These are phyloP conservation scores for Phaffia australis DNA, from an alignment of 768 basidiomycete species.

Conservation along the genomic window DNA sequence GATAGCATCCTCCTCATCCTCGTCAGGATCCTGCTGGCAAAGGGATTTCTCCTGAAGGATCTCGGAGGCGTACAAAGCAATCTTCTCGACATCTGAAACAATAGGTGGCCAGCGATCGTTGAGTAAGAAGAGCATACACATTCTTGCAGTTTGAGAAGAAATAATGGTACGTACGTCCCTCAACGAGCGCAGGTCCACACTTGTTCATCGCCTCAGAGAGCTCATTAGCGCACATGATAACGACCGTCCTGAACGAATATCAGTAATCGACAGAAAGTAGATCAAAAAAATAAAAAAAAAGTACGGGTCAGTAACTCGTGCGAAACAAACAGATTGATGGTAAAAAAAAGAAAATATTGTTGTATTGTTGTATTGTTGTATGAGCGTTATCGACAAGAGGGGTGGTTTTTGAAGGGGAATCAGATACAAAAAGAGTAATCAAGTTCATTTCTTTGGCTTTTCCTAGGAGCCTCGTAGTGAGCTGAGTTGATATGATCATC, in stretches of 20 bases:
- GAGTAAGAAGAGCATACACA: background rate
- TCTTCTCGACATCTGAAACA: conserved; percentile 49
- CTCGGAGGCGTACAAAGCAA: conserved; percentile 70
- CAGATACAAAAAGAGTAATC: conserved; percentile 36
- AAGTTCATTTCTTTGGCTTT: conserved; percentile 51
- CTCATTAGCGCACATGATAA: conserved; percentile 71
- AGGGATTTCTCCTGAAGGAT: conserved; percentile 88
- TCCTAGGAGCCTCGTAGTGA: conserved; percentile 55
- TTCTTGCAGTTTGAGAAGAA: background rate
- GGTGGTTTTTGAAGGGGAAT: conserved; percentile 31
- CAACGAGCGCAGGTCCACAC: conserved; percentile 76
- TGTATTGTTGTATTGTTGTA: too few species aligned
- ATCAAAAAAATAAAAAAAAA: conserved; percentile 22
- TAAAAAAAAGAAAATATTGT: conserved; percentile 24
- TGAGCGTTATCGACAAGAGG: too few species aligned
- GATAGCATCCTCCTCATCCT: conserved; percentile 61
- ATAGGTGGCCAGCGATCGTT: background rate
- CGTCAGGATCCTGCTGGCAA: conserved; percentile 93
- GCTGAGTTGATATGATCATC: conserved; percentile 62
- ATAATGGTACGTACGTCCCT: conserved; percentile 50
- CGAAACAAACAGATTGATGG: background rate
- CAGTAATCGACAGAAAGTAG: conserved; percentile 11
- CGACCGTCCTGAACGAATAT: conserved; percentile 55
- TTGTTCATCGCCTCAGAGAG: conserved; percentile 86
- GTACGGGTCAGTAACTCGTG: background rate